phyloP scores from a whole-genome alignment of 768 basidiomycete species.

The Collybia mongolica region DNA sequence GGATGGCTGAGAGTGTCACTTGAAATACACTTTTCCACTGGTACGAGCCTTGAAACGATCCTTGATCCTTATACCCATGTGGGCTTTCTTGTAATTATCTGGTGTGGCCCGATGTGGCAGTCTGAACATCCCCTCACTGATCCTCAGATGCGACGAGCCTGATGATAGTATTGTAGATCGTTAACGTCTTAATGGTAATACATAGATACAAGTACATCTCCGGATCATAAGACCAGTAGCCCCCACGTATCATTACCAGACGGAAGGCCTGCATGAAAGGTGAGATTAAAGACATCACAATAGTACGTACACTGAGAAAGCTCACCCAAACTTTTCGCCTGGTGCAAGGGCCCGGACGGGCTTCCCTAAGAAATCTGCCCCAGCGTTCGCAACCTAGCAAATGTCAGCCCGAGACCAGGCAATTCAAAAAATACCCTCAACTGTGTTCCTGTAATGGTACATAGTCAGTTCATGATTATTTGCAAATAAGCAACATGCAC shows the following conservation, averaged over 20 bases:
- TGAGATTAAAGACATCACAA: neutral
- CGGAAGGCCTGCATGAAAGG: neutral
- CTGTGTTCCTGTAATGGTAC: too few relatives aligned
- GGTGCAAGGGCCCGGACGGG: neutral
- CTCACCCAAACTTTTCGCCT: constrained; percentile 1
- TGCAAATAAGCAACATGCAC: neutral
- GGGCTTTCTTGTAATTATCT: neutral
- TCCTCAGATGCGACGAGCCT: too few relatives aligned
- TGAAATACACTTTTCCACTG: constrained; percentile 11
- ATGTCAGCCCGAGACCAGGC: too few relatives aligned
- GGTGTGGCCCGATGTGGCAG: too few relatives aligned
- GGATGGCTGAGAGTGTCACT: constrained; percentile 42
- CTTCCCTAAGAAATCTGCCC: neutral
- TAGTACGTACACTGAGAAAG: neutral
- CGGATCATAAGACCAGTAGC: too few relatives aligned
- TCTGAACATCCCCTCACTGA: too few relatives aligned
- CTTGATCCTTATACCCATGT: neutral
- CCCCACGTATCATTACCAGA: constrained; percentile 11
- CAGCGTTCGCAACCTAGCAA: neutral
- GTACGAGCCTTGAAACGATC: neutral
- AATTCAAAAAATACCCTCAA: neutral
- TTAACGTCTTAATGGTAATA: too few relatives aligned
- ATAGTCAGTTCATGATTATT: neutral
- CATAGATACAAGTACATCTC: too few relatives aligned
- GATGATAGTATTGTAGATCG: too few relatives aligned